These are phyloP conservation scores for Orobanche coerulescens DNA, from an alignment of 257 asterid species.

Conservation along the genomic window DNA sequence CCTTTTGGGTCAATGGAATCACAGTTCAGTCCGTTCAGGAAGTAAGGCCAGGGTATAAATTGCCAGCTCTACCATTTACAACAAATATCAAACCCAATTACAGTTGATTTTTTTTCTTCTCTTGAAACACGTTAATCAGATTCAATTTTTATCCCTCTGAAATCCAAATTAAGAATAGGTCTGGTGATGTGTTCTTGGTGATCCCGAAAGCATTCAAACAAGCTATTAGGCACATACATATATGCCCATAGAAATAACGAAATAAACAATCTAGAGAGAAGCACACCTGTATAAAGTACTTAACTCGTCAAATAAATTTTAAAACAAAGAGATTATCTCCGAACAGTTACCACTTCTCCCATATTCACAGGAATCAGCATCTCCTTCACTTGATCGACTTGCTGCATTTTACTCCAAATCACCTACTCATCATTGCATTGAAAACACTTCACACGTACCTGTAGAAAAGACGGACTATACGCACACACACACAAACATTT, in stretches of 20 bases:
- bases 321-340: not conserved
- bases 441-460: not conserved
- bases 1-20: too few species aligned
- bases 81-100: not conserved
- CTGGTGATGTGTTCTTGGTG: not conserved
- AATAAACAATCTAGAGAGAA: not conserved
- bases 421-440: conserved; percentile 19
- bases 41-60: too few species aligned
- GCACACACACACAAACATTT: not conserved
- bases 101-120: not conserved
- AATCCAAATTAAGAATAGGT: not conserved
- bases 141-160: not conserved
- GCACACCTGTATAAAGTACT: not conserved
- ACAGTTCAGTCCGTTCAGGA: too few species aligned
- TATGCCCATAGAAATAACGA: not conserved
- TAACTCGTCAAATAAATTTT: conserved; percentile 5
- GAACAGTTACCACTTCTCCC: conserved; percentile 37
- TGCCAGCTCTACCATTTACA: not conserved
- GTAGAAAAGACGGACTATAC: not conserved
- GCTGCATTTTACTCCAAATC: conserved; percentile 32
- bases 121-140: not conserved
- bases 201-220: not conserved
- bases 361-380: conserved; percentile 25
- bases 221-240: not conserved
- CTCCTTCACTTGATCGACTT: conserved; percentile 39